Base-by-base conservation (phyloP, 306 rosid genomes). In the Prunus armeniaca region DNA sequence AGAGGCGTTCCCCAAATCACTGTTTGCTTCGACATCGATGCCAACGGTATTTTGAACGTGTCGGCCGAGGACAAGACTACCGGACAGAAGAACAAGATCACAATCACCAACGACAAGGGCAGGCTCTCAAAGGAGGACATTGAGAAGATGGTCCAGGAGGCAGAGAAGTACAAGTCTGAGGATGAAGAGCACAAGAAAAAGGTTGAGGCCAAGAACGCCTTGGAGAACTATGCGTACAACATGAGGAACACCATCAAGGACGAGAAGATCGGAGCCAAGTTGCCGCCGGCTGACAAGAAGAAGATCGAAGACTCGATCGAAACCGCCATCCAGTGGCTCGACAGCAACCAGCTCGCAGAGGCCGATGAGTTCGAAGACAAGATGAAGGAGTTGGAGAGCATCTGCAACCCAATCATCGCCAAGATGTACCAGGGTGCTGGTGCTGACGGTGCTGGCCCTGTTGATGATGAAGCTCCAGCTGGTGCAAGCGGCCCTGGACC, bases 371-470 rank as follows among this genome's bases (percentile, higher is more conserved):
- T 87, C 19, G 94, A 89, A 12, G 91, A 89, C 86, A 89, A 89
- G 82, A 87, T 89, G 94, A 89, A 89, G 90, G 94, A 89, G 68
- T 65, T 89, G 84, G 94, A 89, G 81, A 82, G 90, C 84, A 80
- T 89, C 67, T 87, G 91, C 89, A 89, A 89, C 86, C 93, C 93
- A 38, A 89, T 89, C 61, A 89, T 89, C 0, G 94, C 94, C 10
- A 89, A 89, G 90, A 89, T 89, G 94, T 89, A 89, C 85, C 94
- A 89, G 70, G 94, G 90, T 15, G 89, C 84, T 6, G 93, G 88
- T 2, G 85, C 82, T 10, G 94, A 87, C 38, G 67, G 78, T 12
- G 90, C 83, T 0, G 91, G 78, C 9, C 73, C 77, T 0, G 75
- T 68, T 62, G 94, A 87, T 47, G 93, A 87, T 8, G 87, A 84